A percentile compares a stretch with the other conserved stretches of the same genome.
These are phyloP conservation scores for Beta macrorhiza DNA, from an alignment of 179 eudicot genomes.

Conservation along the genomic window DNA sequence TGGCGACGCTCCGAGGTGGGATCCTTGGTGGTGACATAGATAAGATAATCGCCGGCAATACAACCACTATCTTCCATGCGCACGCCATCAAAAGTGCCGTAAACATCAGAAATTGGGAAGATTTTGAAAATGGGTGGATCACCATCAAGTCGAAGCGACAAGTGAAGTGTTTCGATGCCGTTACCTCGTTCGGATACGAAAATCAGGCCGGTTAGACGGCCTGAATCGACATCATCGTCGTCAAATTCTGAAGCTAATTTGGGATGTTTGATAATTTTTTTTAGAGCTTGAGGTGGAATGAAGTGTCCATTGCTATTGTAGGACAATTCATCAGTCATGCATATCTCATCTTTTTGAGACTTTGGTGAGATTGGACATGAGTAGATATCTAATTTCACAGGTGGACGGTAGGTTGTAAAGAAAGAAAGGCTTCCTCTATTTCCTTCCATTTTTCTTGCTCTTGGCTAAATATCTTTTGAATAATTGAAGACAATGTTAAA, in stretches of 20 bases:
- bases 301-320: constrained; percentile 16
- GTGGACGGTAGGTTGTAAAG: constrained; percentile 13
- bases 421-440: constrained; percentile 10
- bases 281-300: neutral
- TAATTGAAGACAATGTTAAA: too few species aligned
- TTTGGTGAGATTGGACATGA: neutral
- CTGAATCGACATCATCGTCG: neutral
- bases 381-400: neutral
- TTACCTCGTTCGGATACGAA: constrained; percentile 18
- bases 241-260: neutral
- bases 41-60: constrained; percentile 17
- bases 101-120: constrained; percentile 13
- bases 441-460: neutral
- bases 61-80: constrained; percentile 14
- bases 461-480: too few species aligned
- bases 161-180: constrained; percentile 17
- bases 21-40: constrained; percentile 16
- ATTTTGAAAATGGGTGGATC: neutral
- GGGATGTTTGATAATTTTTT: neutral
- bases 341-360: neutral
- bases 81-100: neutral
- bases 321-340: neutral
- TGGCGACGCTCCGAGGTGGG: neutral
- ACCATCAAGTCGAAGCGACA: neutral
- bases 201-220: neutral